Conservation (phyloP, 164 flowering plant species). For the Tetrastigma voinierianum region DNA sequence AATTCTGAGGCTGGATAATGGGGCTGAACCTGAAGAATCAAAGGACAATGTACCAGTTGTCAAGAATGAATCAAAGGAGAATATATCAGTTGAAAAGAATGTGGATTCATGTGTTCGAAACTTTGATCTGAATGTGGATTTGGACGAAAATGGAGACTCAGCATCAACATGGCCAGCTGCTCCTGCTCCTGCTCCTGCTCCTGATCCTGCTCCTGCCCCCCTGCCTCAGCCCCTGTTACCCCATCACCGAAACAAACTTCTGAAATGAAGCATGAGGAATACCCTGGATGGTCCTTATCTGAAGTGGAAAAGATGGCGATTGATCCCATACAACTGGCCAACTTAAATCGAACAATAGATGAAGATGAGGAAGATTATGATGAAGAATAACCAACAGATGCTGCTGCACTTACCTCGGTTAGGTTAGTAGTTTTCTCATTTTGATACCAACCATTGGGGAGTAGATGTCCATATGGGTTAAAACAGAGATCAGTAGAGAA, state of each 20-base stretch:
- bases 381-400: constrained; percentile 40
- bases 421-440: no score
- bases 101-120: constrained; percentile 30
- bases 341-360: constrained; percentile 45
- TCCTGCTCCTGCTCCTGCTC: not conserved
- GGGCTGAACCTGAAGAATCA: no score
- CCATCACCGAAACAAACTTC: constrained; percentile 19
- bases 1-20: no score
- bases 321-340: constrained; percentile 72
- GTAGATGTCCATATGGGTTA: no score
- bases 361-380: constrained; percentile 85
- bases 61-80: constrained; percentile 30
- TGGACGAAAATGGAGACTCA: constrained; percentile 34
- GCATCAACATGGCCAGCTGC: constrained; percentile 1
- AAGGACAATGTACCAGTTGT: constrained; percentile 21
- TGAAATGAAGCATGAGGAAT: constrained; percentile 60
- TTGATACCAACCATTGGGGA: no score
- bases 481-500: no score
- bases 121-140: constrained; percentile 68
- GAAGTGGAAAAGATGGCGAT: constrained; percentile 74
- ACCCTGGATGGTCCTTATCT: constrained; percentile 69
- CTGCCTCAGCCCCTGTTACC: constrained; percentile 10
- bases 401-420: no score
- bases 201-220: constrained; percentile 12
- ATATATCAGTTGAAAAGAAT: constrained; percentile 14